Conservation (phyloP, 176 grass and related monocot species). For the Bothriochloa decipiens region DNA sequence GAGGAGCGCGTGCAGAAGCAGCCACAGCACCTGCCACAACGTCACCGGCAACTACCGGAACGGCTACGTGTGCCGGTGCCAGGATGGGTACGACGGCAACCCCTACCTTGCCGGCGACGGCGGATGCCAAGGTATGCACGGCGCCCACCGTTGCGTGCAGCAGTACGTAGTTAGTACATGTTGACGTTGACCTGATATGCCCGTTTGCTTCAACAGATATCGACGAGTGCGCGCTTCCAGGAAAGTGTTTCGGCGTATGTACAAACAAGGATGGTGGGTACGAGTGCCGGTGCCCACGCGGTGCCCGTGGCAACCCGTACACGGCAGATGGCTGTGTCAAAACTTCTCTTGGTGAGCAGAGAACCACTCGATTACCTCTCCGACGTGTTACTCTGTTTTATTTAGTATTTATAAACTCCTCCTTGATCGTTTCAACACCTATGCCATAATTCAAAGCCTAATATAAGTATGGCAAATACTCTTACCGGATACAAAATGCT, state of each 20-base stretch:
- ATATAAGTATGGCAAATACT: not conserved
- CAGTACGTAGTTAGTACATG: no score
- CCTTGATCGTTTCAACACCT: not conserved
- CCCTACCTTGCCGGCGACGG: constrained; percentile 40
- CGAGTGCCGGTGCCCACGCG: not conserved
- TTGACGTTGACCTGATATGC: not conserved
- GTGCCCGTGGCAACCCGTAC: not conserved
- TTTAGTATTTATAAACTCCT: not conserved
- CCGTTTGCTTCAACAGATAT: not conserved
- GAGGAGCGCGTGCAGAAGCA: not conserved
- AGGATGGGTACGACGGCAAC: constrained; percentile 47
- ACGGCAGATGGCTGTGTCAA: not conserved
- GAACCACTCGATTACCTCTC: not conserved
- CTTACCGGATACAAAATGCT: not conserved
- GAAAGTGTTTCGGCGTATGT: not conserved
- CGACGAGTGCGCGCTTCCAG: not conserved
- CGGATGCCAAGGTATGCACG: not conserved
- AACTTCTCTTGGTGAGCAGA: not conserved
- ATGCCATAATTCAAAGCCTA: not conserved
- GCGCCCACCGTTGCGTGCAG: no score
- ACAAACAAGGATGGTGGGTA: not conserved
- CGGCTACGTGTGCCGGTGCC: constrained; percentile 29
- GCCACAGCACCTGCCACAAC: constrained; percentile 9
- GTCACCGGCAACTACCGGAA: constrained; percentile 8
- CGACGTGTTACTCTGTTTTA: not conserved